Conservation (phyloP, 1,284 basidiomycete genomes). For the Papiliotrema nemorosa region DNA sequence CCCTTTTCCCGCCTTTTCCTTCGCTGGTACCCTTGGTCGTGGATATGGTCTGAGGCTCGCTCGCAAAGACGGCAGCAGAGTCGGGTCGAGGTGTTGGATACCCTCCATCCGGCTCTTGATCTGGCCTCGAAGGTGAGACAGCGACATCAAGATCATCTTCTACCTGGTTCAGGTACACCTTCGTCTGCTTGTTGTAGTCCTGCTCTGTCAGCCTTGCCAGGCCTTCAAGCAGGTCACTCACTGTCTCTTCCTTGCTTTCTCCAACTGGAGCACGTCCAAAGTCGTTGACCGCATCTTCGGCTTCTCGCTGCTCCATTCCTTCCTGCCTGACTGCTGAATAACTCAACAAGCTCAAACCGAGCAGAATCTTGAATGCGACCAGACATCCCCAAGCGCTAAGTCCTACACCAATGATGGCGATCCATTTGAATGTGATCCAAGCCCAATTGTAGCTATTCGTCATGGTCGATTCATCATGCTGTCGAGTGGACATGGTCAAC, state of each 20-base stretch:
- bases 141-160: slow-evolving; percentile 64
- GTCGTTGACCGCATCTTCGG: slow-evolving; percentile 72
- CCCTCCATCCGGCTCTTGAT: neutral
- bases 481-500: slow-evolving; percentile 54
- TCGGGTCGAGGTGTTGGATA: slow-evolving; percentile 1
- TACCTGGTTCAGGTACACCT: slow-evolving; percentile 63
- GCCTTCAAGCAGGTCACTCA: slow-evolving; percentile 44
- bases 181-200: slow-evolving; percentile 76
- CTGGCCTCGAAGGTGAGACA: slow-evolving; percentile 13
- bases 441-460: slow-evolving; percentile 33
- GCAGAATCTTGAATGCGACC: slow-evolving; percentile 78
- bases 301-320: slow-evolving; percentile 70
- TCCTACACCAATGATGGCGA: slow-evolving; percentile 59
- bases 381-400: slow-evolving; percentile 75
- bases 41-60: no score
- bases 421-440: slow-evolving; percentile 57
- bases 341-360: slow-evolving; percentile 79
- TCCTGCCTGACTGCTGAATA: slow-evolving; percentile 71
- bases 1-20: slow-evolving; percentile 53
- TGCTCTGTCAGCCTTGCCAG: slow-evolving; percentile 31
- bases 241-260: slow-evolving; percentile 77
- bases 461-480: slow-evolving; percentile 36
- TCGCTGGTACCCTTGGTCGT: slow-evolving; percentile 7
- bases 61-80: no score
- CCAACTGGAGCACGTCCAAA: slow-evolving; percentile 82